Conservation (phyloP, 2,329 filamentous ascomycete species). For the Xylaria sp. region DNA sequence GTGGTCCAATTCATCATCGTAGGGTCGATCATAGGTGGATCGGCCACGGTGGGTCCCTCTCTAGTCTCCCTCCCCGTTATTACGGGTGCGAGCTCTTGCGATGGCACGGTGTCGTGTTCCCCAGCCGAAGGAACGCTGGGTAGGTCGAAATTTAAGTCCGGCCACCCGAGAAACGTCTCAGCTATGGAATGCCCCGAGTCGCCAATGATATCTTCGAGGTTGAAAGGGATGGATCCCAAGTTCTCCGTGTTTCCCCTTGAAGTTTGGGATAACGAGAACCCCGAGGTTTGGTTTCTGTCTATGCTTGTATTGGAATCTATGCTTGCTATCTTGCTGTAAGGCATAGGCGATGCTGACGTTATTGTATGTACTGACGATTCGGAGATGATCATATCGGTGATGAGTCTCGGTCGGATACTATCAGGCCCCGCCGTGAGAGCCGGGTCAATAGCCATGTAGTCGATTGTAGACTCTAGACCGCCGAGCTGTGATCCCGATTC, state of each 20-base stretch:
- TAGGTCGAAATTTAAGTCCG: conserved; percentile 44
- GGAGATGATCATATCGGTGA: conserved; percentile 30
- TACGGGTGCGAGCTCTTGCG: conserved; percentile 1
- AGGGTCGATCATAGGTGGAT: conserved; percentile 16
- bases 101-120: not conserved
- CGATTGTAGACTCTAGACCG: conserved; percentile 14
- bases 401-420: conserved; percentile 15
- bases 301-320: not conserved
- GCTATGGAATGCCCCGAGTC: conserved; percentile 28
- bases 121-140: conserved; percentile 32
- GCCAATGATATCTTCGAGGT: conserved; percentile 3
- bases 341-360: not conserved
- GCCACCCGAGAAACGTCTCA: conserved; percentile 43
- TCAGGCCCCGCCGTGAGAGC: not conserved
- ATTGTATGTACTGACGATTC: conserved; percentile 27
- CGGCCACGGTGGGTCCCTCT: not conserved
- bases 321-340: not conserved
- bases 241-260: not conserved
- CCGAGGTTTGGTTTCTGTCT: not conserved
- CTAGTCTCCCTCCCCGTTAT: not conserved
- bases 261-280: not conserved
- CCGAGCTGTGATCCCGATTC: conserved; percentile 1
- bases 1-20: conserved; percentile 50
- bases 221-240: not conserved
- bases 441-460: conserved; percentile 32